Evolutionary conservation across 2,329 filamentous ascomycete species (phyloP), one percentile per base, ranked within the genome.

Genomic region (Fusarium virguliforme): DNA sequence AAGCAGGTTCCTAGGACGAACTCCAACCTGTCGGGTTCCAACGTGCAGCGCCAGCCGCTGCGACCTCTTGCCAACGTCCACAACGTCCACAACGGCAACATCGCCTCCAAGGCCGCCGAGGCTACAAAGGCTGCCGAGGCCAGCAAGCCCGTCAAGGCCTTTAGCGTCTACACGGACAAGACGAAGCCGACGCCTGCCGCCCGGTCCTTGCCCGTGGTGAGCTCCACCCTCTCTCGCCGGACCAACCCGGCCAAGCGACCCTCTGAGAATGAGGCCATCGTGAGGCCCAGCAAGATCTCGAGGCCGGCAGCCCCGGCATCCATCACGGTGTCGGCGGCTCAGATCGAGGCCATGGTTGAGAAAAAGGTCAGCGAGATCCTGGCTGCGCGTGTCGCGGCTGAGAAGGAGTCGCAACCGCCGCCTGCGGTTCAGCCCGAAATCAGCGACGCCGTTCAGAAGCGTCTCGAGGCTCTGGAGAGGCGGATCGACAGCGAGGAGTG

Each of bases 271-370:
- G 80, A 84, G 60, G 69, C 73, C 51, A 78, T 72, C 53, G 69
- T 79, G 50, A 84, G 88, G 9, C 85, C 86, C 1, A 81, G 82
- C 41, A 90, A 89, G 70, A 78, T 86, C 71, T 76, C 58, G 53
- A 51, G 63, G 61, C 34, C 65, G 69, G 32, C 71, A 59, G 69
- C 75, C 68, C 68, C 81, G 72, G 71, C 73, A 32, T 78, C 70
- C 68, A 75, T 80, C 71, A 87, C 84, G 79, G 86, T 94, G 8
- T 92, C 91, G 0, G 88, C 90, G 18, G 91, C 90, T 12, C 91
- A 91, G 58, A 97, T 98, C 66, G 95, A 98, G 79, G 93, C 94
- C 40, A 90, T 98, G 83, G 94, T 98, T 1, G 93, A 97, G 80
- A 93, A 92, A 74, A 97, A 97, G 76, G 93, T 98, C 1, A 91